phyloP scores from a whole-genome alignment of 2,329 filamentous ascomycete species.

The Pestalotiopsis fici region DNA sequence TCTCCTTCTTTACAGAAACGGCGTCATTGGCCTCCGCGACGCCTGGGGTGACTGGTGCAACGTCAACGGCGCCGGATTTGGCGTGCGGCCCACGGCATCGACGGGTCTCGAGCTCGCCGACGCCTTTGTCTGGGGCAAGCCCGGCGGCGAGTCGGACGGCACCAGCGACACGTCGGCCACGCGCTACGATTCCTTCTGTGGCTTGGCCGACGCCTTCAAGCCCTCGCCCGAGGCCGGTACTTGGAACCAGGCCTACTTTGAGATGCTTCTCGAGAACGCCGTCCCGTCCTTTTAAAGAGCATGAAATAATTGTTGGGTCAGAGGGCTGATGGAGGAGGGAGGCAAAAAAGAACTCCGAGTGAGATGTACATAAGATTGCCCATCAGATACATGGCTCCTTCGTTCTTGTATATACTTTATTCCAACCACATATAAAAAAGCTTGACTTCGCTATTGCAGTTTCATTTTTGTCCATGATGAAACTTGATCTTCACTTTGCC shows the following conservation, averaged over 20 bases:
- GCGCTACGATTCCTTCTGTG: constrained; percentile 58
- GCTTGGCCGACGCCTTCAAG: constrained; percentile 54
- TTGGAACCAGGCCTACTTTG: constrained; percentile 68
- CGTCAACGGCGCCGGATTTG: constrained; percentile 58
- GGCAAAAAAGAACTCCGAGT: not conserved
- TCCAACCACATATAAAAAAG: not conserved
- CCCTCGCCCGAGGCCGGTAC: constrained; percentile 72
- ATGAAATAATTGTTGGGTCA: not conserved
- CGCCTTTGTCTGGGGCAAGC: constrained; percentile 66
- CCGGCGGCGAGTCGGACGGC: constrained; percentile 52
- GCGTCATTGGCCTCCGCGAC: constrained; percentile 49
- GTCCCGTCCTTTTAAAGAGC: constrained; percentile 45
- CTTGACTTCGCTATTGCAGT: not conserved
- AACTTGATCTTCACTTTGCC: too few relatives aligned
- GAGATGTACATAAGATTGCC: not conserved
- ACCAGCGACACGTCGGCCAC: constrained; percentile 40
- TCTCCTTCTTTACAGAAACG: constrained; percentile 20
- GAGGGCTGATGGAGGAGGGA: not conserved
- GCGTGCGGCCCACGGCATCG: constrained; percentile 53
- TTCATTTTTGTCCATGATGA: too few relatives aligned
- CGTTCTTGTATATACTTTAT: constrained; percentile 4
- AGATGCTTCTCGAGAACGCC: constrained; percentile 56
- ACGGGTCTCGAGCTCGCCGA: constrained; percentile 56
- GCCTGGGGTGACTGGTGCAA: constrained; percentile 67
- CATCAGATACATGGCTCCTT: not conserved